Evolutionary conservation across 768 basidiomycete genomes (phyloP).

Genomic region (Tricholoma flavovirens): DNA sequence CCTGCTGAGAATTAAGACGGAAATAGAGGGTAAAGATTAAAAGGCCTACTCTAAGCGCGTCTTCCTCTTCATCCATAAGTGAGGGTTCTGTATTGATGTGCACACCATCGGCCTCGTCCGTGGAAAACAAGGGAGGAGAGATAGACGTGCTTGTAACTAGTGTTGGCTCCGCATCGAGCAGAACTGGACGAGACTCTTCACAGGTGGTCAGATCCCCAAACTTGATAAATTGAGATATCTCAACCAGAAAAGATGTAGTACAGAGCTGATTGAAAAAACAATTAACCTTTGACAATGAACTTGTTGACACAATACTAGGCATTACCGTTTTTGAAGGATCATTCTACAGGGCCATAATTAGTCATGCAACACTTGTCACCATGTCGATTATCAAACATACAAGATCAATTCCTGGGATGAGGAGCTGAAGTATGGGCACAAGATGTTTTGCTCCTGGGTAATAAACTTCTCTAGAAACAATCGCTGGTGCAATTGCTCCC

Average conservation of each 20-base stretch:
- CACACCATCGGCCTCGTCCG: constrained; percentile 33
- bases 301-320: not conserved
- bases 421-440: constrained; percentile 69
- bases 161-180: constrained; percentile 29
- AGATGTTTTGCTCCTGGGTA: constrained; percentile 81
- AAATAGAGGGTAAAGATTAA: not conserved
- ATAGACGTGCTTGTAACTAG: constrained; percentile 22
- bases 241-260: constrained; percentile 69
- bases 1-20: constrained; percentile 22
- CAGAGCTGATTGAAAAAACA: constrained; percentile 42
- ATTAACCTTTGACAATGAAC: constrained; percentile 7
- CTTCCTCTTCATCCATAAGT: constrained; percentile 60
- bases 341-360: constrained; percentile 38
- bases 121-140: constrained; percentile 32
- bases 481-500: constrained; percentile 71
- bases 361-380: constrained; percentile 1
- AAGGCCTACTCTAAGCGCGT: constrained; percentile 47
- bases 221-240: constrained; percentile 70
- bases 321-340: constrained; percentile 74
- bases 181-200: constrained; percentile 23
- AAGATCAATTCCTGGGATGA: constrained; percentile 84
- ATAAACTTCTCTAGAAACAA: constrained; percentile 75
- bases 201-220: constrained; percentile 55
- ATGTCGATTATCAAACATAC: constrained; percentile 31
- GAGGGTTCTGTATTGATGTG: constrained; percentile 33